phyloP scores from a whole-genome alignment of 2,329 filamentous ascomycete species.

The Trichoderma sp. region DNA sequence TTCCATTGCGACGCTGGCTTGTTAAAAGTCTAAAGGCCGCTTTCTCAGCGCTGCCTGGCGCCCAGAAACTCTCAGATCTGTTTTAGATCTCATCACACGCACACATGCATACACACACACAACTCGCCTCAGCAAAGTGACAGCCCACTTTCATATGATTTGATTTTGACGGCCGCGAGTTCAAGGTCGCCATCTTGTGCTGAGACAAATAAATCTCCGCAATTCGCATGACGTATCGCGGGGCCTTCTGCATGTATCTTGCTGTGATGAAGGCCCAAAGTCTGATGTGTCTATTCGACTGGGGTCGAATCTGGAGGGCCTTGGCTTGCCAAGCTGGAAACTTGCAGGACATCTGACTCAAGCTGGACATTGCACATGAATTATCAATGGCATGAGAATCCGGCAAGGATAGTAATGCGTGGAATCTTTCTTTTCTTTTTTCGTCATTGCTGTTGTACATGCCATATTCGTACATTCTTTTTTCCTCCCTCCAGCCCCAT shows the following conservation, averaged over 20 bases:
- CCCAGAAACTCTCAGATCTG: not conserved
- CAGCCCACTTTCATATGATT: not conserved
- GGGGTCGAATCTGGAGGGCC: not conserved
- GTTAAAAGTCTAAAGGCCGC: not conserved
- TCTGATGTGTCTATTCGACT: not conserved
- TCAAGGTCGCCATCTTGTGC: not conserved
- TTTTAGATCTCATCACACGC: not conserved
- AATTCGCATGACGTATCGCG: not conserved
- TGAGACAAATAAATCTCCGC: not conserved
- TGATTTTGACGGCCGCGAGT: not conserved
- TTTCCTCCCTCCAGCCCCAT: not conserved
- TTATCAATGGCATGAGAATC: not conserved
- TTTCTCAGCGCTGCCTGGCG: not conserved
- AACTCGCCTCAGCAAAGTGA: not conserved
- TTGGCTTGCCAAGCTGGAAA: not conserved
- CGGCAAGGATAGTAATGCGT: not conserved
- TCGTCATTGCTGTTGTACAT: constrained; percentile 17
- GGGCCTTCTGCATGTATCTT: not conserved
- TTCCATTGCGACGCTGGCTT: not conserved
- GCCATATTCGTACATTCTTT: constrained; percentile 10
- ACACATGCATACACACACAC: not conserved
- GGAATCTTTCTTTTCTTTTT: not conserved
- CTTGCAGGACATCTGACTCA: not conserved
- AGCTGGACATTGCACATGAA: not conserved
- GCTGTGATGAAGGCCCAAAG: not conserved